Percentiles rank a stretch among this genome's conserved stretches.
Conservation (phyloP, 2,329 filamentous ascomycete genomes). For the Metarhizium anisopliae region DNA sequence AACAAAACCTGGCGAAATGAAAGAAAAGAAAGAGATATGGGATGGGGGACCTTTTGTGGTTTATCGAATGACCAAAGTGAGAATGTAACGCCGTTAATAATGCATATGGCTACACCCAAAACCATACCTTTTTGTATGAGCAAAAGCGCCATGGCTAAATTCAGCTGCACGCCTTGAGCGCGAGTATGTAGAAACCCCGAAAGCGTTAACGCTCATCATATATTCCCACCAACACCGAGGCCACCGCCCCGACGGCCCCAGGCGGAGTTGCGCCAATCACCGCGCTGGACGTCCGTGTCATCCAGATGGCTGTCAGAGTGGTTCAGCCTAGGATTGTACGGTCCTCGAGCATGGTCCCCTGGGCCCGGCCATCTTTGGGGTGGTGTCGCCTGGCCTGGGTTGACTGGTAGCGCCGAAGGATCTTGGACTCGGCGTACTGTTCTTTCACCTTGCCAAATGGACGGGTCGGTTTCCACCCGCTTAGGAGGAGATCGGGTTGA, state of each 20-base stretch:
- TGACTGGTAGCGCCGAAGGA: conserved; percentile 32
- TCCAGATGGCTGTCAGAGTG: conserved; percentile 32
- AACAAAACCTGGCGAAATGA: neutral
- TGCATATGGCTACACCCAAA: conserved; percentile 27
- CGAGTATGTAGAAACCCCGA: neutral
- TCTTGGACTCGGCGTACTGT: conserved; percentile 72
- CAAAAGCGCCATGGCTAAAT: conserved; percentile 5
- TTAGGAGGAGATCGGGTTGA: conserved; percentile 42
- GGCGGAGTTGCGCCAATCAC: conserved; percentile 50
- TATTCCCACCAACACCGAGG: conserved; percentile 38
- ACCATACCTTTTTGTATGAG: conserved; percentile 17
- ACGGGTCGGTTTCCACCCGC: conserved; percentile 79
- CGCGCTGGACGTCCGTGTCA: conserved; percentile 32
- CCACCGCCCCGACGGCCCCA: conserved; percentile 43
- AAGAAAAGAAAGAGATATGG: neutral
- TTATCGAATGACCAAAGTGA: conserved; percentile 10
- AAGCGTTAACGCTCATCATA: conserved; percentile 16
- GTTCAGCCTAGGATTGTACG: conserved; percentile 35
- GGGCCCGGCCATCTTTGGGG: conserved; percentile 39
- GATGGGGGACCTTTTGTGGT: conserved; percentile 8
- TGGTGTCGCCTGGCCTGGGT: conserved; percentile 35
- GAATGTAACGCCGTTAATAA: conserved; percentile 27
- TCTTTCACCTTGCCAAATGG: conserved; percentile 73
- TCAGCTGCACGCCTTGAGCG: neutral
- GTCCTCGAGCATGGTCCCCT: conserved; percentile 33